Conservation (phyloP, 805 yeast species). For the Metschnikowia baotianmanensis region DNA sequence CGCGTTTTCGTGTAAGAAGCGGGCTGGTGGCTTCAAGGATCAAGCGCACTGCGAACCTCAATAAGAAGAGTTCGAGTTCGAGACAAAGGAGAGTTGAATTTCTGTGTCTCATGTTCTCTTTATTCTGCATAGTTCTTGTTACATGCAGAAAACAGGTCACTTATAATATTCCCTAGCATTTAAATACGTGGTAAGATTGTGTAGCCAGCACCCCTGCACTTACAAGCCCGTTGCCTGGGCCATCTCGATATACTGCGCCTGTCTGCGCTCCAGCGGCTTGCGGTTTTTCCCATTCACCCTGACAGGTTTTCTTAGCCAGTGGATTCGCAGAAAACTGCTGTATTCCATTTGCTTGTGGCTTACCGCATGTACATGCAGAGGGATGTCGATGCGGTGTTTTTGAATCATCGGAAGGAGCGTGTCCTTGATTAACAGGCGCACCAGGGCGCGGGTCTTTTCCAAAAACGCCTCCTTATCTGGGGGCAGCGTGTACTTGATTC, state of each 20-base stretch:
- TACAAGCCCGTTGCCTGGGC: constrained; percentile 4
- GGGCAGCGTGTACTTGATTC: constrained; percentile 36
- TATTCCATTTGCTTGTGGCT: constrained; percentile 25
- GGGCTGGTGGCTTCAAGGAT: neutral
- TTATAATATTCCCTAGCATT: no score
- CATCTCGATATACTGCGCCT: constrained; percentile 6
- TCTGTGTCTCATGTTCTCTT: no score
- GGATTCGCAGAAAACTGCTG: constrained; percentile 30
- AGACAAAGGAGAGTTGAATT: no score
- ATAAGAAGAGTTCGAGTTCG: no score
- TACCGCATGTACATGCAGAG: constrained; percentile 24
- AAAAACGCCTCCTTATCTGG: constrained; percentile 28
- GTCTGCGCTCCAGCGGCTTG: constrained; percentile 9
- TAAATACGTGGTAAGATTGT: no score
- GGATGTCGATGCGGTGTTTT: constrained; percentile 14
- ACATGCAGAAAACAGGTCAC: no score
- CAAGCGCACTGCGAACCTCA: neutral
- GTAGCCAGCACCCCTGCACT: no score
- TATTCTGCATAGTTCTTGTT: no score
- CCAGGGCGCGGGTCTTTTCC: constrained; percentile 24
- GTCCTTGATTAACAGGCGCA: constrained; percentile 27
- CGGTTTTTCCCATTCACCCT: neutral
- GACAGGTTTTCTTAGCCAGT: constrained; percentile 27
- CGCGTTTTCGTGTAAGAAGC: constrained; percentile 4
- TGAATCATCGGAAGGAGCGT: constrained; percentile 26